phyloP scores from a whole-genome alignment of 2,329 filamentous ascomycete species.

The Ilyonectria robusta region DNA sequence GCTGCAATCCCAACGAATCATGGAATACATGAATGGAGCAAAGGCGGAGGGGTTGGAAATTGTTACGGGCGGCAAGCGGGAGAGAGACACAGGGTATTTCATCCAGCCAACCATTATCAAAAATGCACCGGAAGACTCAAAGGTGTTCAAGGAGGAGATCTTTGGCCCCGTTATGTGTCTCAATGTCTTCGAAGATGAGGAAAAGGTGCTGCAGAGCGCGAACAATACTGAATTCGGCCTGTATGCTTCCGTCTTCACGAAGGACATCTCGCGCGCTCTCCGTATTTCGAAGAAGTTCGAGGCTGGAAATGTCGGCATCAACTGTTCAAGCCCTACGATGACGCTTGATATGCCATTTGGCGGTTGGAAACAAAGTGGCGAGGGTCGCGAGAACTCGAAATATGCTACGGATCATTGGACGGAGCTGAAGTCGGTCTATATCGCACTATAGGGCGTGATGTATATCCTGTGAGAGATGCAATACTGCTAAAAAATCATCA shows the following conservation, averaged over 20 bases:
- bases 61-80: neutral
- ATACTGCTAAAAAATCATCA: too few relatives aligned
- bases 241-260: slow-evolving; percentile 7
- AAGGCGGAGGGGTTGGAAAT: neutral
- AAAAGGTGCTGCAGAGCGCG: neutral
- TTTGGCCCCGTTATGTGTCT: slow-evolving; percentile 88
- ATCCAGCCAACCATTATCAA: slow-evolving; percentile 80
- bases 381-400: neutral
- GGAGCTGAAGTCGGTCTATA: neutral
- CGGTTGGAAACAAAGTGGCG: slow-evolving; percentile 8
- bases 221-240: slow-evolving; percentile 11
- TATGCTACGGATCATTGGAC: neutral
- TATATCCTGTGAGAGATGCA: too few relatives aligned
- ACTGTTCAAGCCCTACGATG: slow-evolving; percentile 2
- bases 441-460: neutral
- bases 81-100: slow-evolving; percentile 74
- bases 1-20: neutral
- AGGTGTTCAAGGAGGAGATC: slow-evolving; percentile 88
- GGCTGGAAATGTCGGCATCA: neutral
- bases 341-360: slow-evolving; percentile 4
- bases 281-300: neutral
- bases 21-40: neutral
- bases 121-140: slow-evolving; percentile 54
- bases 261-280: neutral
- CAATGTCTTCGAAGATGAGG: slow-evolving; percentile 77